Conservation (phyloP, 352 stramenopile species). For the Stramenopiles sp. region DNA sequence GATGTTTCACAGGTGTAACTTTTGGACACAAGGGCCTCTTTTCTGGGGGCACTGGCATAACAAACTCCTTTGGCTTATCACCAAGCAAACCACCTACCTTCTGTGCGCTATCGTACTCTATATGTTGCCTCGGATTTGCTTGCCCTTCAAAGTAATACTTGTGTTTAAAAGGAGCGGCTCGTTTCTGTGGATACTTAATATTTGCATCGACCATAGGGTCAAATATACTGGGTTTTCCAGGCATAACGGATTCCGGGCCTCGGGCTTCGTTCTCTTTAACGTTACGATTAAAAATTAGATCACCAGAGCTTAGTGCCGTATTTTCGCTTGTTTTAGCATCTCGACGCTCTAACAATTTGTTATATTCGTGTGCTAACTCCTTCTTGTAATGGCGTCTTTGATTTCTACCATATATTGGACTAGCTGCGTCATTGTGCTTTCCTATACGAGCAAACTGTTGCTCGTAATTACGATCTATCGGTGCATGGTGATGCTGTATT, state of each 20-base stretch:
- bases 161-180: constrained; percentile 3
- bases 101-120: not conserved
- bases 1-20: constrained; percentile 7
- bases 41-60: not conserved
- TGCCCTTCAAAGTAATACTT: constrained; percentile 12
- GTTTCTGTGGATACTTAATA: not conserved
- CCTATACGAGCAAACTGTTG: not conserved
- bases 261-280: not conserved
- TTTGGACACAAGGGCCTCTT: not conserved
- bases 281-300: not conserved
- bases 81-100: not conserved
- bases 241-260: not conserved
- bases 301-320: not conserved
- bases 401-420: not conserved
- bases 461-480: not conserved
- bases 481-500: not conserved
- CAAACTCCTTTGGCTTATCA: constrained; percentile 7
- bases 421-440: not conserved
- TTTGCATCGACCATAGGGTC: constrained; percentile 5
- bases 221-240: constrained; percentile 10
- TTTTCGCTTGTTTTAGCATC: not conserved
- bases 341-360: not conserved
- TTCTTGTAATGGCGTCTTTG: not conserved
- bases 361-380: not conserved
- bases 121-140: not conserved